These are phyloP conservation scores for Rusavskia elegans DNA, from an alignment of 495 filamentous ascomycete genomes.

Conservation along the genomic window DNA sequence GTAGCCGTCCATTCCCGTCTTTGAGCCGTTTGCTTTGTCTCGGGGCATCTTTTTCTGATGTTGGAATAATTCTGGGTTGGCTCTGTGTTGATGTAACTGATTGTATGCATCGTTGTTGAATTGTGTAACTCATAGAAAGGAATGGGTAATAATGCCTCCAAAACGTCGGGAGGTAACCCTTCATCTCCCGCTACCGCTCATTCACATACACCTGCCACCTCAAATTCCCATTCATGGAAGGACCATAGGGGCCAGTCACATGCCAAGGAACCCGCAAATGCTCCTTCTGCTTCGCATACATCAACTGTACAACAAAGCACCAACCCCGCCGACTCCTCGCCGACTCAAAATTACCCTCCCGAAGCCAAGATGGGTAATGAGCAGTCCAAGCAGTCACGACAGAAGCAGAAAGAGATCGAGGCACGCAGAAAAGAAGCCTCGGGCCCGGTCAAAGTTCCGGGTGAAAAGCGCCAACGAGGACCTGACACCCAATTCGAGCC, in stretches of 20 bases:
- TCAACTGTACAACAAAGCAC: constrained; percentile 4
- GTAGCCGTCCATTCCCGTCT: no score
- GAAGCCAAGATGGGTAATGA: constrained; percentile 13
- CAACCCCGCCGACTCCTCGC: background rate
- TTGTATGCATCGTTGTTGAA: background rate
- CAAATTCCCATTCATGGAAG: constrained; percentile 7
- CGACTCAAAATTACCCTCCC: constrained; percentile 1
- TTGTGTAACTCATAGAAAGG: background rate
- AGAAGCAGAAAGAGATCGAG: constrained; percentile 11
- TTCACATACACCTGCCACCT: constrained; percentile 10
- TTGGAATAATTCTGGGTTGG: background rate
- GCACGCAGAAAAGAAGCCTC: constrained; percentile 21
- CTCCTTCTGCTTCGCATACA: constrained; percentile 5
- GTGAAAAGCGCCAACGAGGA: constrained; percentile 11
- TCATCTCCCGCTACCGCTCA: constrained; percentile 11
- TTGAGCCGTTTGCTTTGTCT: no score
- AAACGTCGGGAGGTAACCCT: constrained; percentile 6
- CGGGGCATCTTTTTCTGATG: background rate
- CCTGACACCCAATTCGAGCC: constrained; percentile 20
- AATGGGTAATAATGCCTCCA: constrained; percentile 19
- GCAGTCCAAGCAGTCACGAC: constrained; percentile 13
- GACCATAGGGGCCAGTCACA: constrained; percentile 2
- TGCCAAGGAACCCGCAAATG: background rate
- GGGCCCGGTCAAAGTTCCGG: constrained; percentile 36
- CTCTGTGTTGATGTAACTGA: constrained; percentile 8